Evolutionary conservation across 208 protist genomes (phyloP).

Genomic region (Trypanosoma cruzi): DNA sequence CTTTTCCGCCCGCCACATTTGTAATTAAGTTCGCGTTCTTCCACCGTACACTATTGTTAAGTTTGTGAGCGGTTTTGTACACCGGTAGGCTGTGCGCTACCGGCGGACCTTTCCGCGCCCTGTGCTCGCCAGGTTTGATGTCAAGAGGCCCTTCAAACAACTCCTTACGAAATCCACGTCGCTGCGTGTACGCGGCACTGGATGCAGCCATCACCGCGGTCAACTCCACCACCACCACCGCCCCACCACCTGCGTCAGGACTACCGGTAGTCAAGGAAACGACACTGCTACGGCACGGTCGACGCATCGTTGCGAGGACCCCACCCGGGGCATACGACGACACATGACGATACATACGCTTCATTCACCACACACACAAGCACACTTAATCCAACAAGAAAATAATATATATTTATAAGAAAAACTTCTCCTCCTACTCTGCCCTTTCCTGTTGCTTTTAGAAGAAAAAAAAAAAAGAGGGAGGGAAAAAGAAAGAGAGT

Average conservation of each 20-base stretch:
- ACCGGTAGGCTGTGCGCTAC: constrained; percentile 86
- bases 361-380: neutral
- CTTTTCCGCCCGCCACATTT: constrained; percentile 81
- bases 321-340: neutral
- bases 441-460: neutral
- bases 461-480: constrained; percentile 9
- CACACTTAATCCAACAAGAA: no score
- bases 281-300: no score
- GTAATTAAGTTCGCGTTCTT: constrained; percentile 87
- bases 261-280: neutral
- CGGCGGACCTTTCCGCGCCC: constrained; percentile 75
- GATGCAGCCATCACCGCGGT: neutral
- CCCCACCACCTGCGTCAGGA: neutral
- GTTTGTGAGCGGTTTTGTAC: constrained; percentile 88
- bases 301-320: neutral
- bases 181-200: constrained; percentile 1
- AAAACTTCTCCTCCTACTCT: neutral
- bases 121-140: constrained; percentile 71
- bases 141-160: constrained; percentile 87
- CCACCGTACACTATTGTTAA: constrained; percentile 82
- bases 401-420: neutral
- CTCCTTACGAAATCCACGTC: constrained; percentile 71
- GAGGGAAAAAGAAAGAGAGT: neutral
- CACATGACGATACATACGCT: neutral
- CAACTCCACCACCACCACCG: neutral